Evolutionary conservation across 345 rosid genomes (phyloP), one percentile per base, ranked within the genome.

Genomic region (Pistacia integerrima): DNA sequence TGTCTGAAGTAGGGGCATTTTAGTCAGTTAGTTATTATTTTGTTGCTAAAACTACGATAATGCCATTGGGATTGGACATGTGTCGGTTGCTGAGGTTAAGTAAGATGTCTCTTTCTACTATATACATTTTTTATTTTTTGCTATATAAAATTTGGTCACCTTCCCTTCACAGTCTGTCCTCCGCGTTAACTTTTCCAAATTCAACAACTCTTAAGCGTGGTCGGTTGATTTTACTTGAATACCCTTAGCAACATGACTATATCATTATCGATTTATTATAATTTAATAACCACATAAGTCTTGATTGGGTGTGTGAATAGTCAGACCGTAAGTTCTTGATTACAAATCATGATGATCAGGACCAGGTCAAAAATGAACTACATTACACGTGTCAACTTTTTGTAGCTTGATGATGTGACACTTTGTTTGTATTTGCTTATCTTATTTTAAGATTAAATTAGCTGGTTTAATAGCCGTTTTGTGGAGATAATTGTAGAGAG

Each of bases 401-500:
- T 4, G 52, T 66, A 36, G 33, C 11, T 44, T 49, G 46, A 7
- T 2, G 82, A 77, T 30, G 65, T 22, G 72, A 38, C 72, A 8
- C 46, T 61, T 70, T 3, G 58, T 60, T 52, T 8, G 52, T 9
- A 52, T 22, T 60, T 55, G 7, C 54, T 17, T 55, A 8, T 54
- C 35, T 78, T n/a, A 67, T n/a, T 25, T 54, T 7, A 35, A 8
- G 0, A 0, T 62, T 3, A 4, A 8, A 73, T 75, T 69, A 78
- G 84, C 62, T 69, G 75, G 70, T 33, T 33, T 69, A 63, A 73
- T 30, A 58, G 76, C 77, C 83, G 77, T 77, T 72, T 54, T 36
- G 62, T 59, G 22, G 20, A 62, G 67, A 81, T 51, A 73, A 70
- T 51, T 70, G 74, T 20, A 13, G 84, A 80, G 79, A 82, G 79